Percentiles rank a stretch among this genome's conserved stretches.
Conservation (phyloP, 345 rosid genomes). For the Melastoma malabathricum region DNA sequence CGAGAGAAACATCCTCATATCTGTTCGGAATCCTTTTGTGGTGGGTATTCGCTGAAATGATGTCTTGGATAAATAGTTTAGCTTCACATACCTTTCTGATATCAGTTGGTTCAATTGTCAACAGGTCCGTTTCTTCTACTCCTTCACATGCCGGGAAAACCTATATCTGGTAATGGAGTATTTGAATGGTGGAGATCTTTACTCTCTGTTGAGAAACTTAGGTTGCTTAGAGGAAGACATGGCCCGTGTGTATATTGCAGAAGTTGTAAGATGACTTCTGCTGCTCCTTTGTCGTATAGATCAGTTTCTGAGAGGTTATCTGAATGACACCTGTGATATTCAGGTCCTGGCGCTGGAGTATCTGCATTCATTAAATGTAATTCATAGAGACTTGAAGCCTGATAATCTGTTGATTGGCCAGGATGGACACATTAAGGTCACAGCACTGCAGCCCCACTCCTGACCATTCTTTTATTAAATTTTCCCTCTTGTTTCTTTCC, state of each 20-base stretch:
- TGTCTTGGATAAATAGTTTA: slow-evolving; percentile 6
- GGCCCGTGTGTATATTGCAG: slow-evolving; percentile 87
- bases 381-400: slow-evolving; percentile 96
- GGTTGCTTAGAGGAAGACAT: slow-evolving; percentile 93
- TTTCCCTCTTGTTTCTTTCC: not conserved
- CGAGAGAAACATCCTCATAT: slow-evolving; percentile 87
- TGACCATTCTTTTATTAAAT: not conserved
- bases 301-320: no score
- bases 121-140: slow-evolving; percentile 96
- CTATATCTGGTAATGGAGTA: slow-evolving; percentile 98
- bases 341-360: slow-evolving; percentile 99
- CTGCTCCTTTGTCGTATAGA: slow-evolving; percentile 4
- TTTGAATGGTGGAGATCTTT: slow-evolving; percentile 94
- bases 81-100: slow-evolving; percentile 12
- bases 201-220: slow-evolving; percentile 70
- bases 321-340: slow-evolving; percentile 16
- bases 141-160: slow-evolving; percentile 96
- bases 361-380: slow-evolving; percentile 80
- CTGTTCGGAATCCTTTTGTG: slow-evolving; percentile 96
- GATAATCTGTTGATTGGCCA: slow-evolving; percentile 95
- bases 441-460: slow-evolving; percentile 8
- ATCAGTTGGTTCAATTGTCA: slow-evolving; percentile 16
- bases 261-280: slow-evolving; percentile 53
- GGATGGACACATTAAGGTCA: slow-evolving; percentile 98
- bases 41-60: slow-evolving; percentile 28